Base-by-base conservation (phyloP, 2,329 filamentous ascomycete species). In the Camillea tinctor region DNA sequence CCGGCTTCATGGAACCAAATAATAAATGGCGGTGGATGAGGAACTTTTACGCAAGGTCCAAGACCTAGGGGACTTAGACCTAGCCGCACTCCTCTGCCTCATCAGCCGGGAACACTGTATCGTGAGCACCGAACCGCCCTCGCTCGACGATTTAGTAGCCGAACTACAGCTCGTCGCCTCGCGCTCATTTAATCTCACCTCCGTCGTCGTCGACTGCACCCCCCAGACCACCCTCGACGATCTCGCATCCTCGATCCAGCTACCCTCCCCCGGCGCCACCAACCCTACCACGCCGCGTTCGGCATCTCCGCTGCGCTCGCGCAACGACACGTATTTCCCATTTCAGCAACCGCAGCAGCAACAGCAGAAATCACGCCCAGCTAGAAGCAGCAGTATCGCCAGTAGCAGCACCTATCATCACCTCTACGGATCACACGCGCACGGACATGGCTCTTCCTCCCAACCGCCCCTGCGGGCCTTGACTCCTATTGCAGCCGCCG, bases 61-160 rank as follows among this genome's bases (percentile, higher is more conserved):
- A 71, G 84, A 86, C 67, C 81, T 98, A 64, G 91, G 89, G 70
- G 93, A 97, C 77, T 82, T 97, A 49, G 93, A 97, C 77, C 85
- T 98, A 61, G 95, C 94, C 22, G 79, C 90, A 15, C 82, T 98
- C 49, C 84, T 97, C 55, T 93, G 90, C 72, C 84, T 98, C 55
- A 83, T 93, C 63, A 87, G 88, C 61, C 84, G 88, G 66, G 91
- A 97, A 74, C 93, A 98, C 75, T 97, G 92, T 77, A 87, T 98
- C 68, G 87, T 98, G 71, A 89, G 92, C 75, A 90, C 91, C 17
- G 84, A 88, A 2, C 73, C 78, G 4, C 78, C 84, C 40, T 77
- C 80, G 56, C 76, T 94, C 59, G 82, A 90, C 73, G 83, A 88
- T 65, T 80, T 96, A n/a, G 82, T 88, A 50, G 82, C 86, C 56